Percentiles rank a stretch among this genome's conserved stretches.
These are phyloP conservation scores for Gleditsia sinensis DNA, from an alignment of 306 rosid genomes.

Conservation along the genomic window DNA sequence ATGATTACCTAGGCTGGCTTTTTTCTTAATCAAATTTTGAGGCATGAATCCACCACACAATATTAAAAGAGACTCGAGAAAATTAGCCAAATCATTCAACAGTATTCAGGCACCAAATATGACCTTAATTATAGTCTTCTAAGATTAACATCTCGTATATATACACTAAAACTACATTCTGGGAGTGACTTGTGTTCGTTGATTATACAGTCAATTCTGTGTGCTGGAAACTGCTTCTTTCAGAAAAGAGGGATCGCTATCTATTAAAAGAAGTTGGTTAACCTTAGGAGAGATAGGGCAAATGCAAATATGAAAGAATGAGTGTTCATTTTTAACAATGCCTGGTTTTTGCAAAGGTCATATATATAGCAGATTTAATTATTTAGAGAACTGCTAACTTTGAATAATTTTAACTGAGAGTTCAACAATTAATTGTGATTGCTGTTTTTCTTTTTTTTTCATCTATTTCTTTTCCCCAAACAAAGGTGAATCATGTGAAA, in stretches of 20 bases:
- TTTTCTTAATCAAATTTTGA: slow-evolving; percentile 13
- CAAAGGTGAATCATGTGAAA: slow-evolving; percentile 38
- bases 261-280: too few species aligned
- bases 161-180: too few species aligned
- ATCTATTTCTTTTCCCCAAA: slow-evolving; percentile 18
- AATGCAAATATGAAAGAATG: not conserved
- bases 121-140: too few species aligned
- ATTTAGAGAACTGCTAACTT: not conserved
- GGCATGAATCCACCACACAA: too few species aligned
- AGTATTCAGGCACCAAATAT: too few species aligned
- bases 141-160: too few species aligned
- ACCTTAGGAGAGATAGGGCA: not conserved
- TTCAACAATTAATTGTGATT: slow-evolving; percentile 28
- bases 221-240: too few species aligned
- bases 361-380: not conserved
- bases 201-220: too few species aligned
- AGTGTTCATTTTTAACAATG: not conserved
- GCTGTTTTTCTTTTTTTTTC: slow-evolving; percentile 24
- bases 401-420: slow-evolving; percentile 3
- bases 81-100: too few species aligned
- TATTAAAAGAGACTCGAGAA: too few species aligned
- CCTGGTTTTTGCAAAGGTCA: not conserved
- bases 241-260: too few species aligned
- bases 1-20: not conserved
- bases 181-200: too few species aligned